These are phyloP conservation scores for Boletus semigastroideus DNA, from an alignment of 1,284 basidiomycete genomes.

Conservation along the genomic window DNA sequence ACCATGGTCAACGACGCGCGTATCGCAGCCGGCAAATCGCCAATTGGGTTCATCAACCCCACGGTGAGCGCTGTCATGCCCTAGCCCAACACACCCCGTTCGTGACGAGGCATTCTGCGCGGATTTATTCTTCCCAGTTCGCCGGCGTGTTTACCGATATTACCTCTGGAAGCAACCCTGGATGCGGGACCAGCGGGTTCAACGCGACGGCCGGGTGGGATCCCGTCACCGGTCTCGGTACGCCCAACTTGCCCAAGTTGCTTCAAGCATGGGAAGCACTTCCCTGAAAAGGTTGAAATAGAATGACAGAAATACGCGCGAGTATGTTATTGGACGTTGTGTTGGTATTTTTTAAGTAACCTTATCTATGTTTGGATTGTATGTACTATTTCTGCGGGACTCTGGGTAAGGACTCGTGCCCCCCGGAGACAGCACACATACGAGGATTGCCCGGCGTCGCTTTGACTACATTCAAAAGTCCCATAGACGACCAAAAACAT, in stretches of 20 bases:
- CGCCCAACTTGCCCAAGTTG: conserved; percentile 29
- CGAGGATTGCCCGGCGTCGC: too few relatives aligned
- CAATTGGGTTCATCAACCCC: conserved; percentile 40
- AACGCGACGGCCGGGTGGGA: conserved; percentile 38
- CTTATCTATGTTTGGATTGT: too few relatives aligned
- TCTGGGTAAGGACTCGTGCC: too few relatives aligned
- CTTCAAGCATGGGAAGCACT: conserved; percentile 11
- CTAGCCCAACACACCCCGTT: too few relatives aligned
- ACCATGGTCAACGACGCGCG: conserved; percentile 49
- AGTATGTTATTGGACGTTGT: too few relatives aligned
- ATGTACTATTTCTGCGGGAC: too few relatives aligned
- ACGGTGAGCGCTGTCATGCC: conserved; percentile 11
- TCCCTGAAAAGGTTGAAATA: neutral
- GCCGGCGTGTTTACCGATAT: conserved; percentile 39
- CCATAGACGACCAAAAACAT: too few relatives aligned
- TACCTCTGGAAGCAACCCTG: conserved; percentile 39
- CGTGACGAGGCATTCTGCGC: neutral
- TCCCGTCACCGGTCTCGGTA: conserved; percentile 36
- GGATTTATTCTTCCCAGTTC: conserved; percentile 22
- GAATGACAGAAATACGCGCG: neutral
- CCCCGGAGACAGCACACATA: too few relatives aligned
- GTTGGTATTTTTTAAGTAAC: too few relatives aligned
- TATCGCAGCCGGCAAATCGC: conserved; percentile 35
- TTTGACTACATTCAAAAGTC: too few relatives aligned
- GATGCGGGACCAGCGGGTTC: conserved; percentile 37